Base-by-base conservation (phyloP, 306 rosid species). In the Begonia masoniana region DNA sequence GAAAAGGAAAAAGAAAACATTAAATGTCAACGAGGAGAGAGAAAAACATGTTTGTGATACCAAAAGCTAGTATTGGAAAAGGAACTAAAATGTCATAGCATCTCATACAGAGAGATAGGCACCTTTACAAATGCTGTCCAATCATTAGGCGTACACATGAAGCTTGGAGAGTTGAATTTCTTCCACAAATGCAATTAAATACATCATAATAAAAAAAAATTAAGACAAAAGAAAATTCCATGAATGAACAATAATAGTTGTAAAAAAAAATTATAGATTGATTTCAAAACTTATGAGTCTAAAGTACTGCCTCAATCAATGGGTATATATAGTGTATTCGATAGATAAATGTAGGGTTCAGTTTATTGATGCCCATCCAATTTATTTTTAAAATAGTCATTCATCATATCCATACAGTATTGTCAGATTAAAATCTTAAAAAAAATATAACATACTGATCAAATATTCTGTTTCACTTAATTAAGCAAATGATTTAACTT, bases 121-220 rank as follows among this genome's bases (percentile, higher is more conserved):
- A 78, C 97, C 96, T 83, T 91, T 17, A 91, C 68, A 66, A 91
- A 79, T 56, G 97, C 82, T 50, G 85, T 64, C 97, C 97, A 89
- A 65, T 91, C 97, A 14, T 74, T 56, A 65, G 79, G 67, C 48
- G 94, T 79, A 61, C 89, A 82, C 57, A 61, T 75, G 45, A 83
- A 83, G 81, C 97, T 91, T 51, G 97, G 95, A 49, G 94, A 83
- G 65, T 85, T 84, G 73, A 91, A 91, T 80, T 91, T 91, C 97
- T 91, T 67, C 55, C 62, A 61, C 10, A 47, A 64, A 78, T 57
- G n/a, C 53, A 52, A 10, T 61, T 57, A 52, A 45, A 11, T 35
- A 47, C 62, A 59, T 16, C 55, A 64, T 59, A 43, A 63, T 6
- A 52, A 43, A 53, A 55, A 61, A 16, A 51, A 16, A 21, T 10